Percentiles rank a stretch among this genome's conserved stretches.
phyloP scores from a whole-genome alignment of 2,329 filamentous ascomycete species.

The Fusarium concolor region DNA sequence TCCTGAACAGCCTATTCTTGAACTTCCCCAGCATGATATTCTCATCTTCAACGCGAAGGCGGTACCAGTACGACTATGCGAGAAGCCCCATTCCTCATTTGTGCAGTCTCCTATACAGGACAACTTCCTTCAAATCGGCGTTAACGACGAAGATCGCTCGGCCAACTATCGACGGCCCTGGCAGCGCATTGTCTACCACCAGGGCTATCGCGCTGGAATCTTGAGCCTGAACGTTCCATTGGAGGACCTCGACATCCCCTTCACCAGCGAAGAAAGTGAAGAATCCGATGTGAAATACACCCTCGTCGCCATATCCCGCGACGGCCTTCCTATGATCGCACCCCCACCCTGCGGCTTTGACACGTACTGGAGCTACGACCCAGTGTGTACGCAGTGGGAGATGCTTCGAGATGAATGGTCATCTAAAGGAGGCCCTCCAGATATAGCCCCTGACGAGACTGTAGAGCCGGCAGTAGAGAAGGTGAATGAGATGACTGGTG shows the following conservation, averaged over 20 bases:
- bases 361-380: conserved; percentile 15
- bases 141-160: conserved; percentile 19
- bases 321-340: conserved; percentile 4
- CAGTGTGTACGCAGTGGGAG: conserved; percentile 4
- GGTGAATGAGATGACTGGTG: conserved; percentile 11
- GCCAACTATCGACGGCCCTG: conserved; percentile 7
- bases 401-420: conserved; percentile 6
- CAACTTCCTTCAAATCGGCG: conserved; percentile 16
- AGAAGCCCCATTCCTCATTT: not conserved
- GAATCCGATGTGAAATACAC: not conserved
- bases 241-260: not conserved
- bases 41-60: not conserved
- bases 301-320: conserved; percentile 12
- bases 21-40: not conserved
- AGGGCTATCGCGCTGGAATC: conserved; percentile 17
- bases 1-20: not conserved
- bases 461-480: not conserved
- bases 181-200: conserved; percentile 27
- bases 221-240: conserved; percentile 8
- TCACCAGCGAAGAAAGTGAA: not conserved
- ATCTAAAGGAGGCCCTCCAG: rapidly evolving
- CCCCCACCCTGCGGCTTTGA: conserved; percentile 10
- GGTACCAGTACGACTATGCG: not conserved
- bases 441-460: not conserved
- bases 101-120: not conserved